Base-by-base conservation (phyloP, 140 eudicot genomes). In the Bidens hawaiensis region DNA sequence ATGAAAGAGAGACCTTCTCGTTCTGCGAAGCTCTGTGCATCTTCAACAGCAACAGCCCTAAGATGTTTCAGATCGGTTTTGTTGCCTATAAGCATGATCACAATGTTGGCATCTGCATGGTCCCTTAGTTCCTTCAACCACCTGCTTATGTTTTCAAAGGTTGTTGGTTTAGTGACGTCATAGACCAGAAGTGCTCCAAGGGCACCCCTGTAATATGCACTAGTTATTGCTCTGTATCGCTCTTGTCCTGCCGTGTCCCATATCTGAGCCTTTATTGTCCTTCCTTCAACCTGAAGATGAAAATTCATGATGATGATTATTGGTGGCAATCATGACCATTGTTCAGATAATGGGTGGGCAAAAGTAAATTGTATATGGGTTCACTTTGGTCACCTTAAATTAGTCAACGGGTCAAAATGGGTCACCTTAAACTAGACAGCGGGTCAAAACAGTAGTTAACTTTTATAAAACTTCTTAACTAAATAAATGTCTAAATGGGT, bases 161-260 rank as follows among this genome's bases (percentile, higher is more conserved):
- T 91, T 1, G 95, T 91, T 0, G 98, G 96, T 68, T 91, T 91
- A 33, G 98, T 91, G 18, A 76, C 83, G 40, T 91, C 98, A 58
- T 91, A 91, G 5, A 91, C 96, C 25, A 87, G 79, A 60, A 91
- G 91, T 10, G 98, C 98, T 57, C 98, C 98, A 0, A 91, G 75
- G 49, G 98, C 98, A 68, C 98, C 98, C 51, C 96, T 62, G 83
- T 91, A 91, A 71, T 91, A 91, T 27, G 98, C 98, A 69, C 98
- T 91, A 13, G 98, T 91, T 62, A 91, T 91, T 41, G 98, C 98
- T 65, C 96, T 76, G 87, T 91, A 91, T 62, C 98, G 77, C 72
- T 91, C 98, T 77, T 91, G 98, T 13, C 98, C 98, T 40, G 98
- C 98, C 12, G 98, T 91, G 79, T 91, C 98, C 98, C 98, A 91